These are phyloP conservation scores for Plasmodium knowlesi DNA, from an alignment of 169 alveolate species.

Conservation along the genomic window DNA sequence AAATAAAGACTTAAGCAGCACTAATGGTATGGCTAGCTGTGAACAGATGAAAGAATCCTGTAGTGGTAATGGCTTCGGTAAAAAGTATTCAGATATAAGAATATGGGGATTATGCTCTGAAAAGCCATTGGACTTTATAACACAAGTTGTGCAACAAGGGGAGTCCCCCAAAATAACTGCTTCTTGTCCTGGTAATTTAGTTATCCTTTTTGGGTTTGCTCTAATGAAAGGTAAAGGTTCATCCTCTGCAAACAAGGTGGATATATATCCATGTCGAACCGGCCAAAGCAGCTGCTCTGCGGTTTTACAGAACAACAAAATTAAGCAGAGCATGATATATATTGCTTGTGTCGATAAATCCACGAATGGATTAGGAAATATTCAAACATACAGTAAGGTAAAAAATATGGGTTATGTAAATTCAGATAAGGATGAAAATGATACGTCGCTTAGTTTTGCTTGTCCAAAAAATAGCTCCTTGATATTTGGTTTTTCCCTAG, in stretches of 20 bases:
- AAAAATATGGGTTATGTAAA: constrained; percentile 52
- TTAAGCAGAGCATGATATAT: constrained; percentile 74
- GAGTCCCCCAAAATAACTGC: constrained; percentile 77
- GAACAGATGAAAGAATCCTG: constrained; percentile 87
- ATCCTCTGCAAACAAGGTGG: constrained; percentile 72
- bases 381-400: constrained; percentile 70
- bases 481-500: constrained; percentile 67
- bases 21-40: constrained; percentile 74
- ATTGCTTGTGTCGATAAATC: constrained; percentile 70
- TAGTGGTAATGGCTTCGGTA: constrained; percentile 76
- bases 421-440: constrained; percentile 12
- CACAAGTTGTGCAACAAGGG: constrained; percentile 81
- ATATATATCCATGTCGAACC: constrained; percentile 78
- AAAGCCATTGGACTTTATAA: constrained; percentile 80
- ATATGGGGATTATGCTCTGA: constrained; percentile 84
- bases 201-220: constrained; percentile 79
- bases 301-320: constrained; percentile 65
- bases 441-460: constrained; percentile 48
- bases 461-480: constrained; percentile 69
- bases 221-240: constrained; percentile 74
- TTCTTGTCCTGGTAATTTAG: constrained; percentile 76
- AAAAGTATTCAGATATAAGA: constrained; percentile 78
- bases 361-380: constrained; percentile 59
- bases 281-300: constrained; percentile 77
- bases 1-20: constrained; percentile 17